phyloP scores from a whole-genome alignment of 164 flowering plant species.

The Vitis riparia region DNA sequence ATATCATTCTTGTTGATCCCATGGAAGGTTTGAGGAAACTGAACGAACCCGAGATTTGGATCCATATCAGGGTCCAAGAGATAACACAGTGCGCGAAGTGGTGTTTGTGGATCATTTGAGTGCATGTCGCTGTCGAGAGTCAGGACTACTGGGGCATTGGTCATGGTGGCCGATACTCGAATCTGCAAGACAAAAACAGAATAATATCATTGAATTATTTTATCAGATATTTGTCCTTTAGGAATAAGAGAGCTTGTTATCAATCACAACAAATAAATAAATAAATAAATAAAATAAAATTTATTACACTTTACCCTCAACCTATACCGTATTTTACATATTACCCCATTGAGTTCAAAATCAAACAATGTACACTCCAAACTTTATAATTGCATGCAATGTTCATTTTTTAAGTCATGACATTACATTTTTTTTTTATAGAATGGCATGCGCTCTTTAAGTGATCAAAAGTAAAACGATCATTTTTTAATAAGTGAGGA shows the following conservation, averaged over 20 bases:
- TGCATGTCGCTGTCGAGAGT: conserved; percentile 65
- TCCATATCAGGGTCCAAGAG: conserved; percentile 28
- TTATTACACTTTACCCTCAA: too few species aligned
- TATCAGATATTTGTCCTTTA: neutral
- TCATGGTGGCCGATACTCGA: conserved; percentile 61
- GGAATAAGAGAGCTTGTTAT: too few species aligned
- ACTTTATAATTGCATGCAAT: too few species aligned
- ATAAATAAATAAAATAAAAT: too few species aligned
- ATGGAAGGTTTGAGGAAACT: conserved; percentile 56
- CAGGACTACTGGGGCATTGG: conserved; percentile 62
- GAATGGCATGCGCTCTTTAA: too few species aligned
- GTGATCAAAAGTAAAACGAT: too few species aligned
- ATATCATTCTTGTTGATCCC: conserved; percentile 53
- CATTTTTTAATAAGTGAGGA: too few species aligned
- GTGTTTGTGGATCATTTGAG: conserved; percentile 63
- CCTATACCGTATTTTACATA: accelerated
- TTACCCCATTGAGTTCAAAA: too few species aligned
- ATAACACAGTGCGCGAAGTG: conserved; percentile 54
- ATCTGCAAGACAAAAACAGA: conserved; percentile 29
- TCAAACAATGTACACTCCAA: too few species aligned
- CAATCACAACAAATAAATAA: too few species aligned
- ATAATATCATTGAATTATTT: neutral
- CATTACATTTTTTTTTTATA: too few species aligned
- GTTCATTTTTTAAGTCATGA: too few species aligned
- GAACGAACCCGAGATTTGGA: conserved; percentile 46